A percentile compares a stretch with the other conserved stretches of the same genome.
Conservation (phyloP, 768 basidiomycete species). For the Tylopilus rubrobrunneus region DNA sequence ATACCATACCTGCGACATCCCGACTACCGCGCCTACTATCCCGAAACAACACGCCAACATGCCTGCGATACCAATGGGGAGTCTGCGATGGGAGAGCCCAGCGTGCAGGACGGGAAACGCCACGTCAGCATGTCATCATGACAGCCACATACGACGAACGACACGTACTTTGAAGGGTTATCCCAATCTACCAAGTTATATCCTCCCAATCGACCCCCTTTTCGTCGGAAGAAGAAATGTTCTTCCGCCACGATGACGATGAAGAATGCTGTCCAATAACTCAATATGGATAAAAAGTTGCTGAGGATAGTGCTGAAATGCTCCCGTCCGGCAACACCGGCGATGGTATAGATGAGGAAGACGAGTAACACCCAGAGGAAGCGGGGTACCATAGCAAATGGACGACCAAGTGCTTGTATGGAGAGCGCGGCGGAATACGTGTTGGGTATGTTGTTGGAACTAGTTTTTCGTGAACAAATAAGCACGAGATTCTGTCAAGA, state of each 20-base stretch:
- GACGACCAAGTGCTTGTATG: slow-evolving; percentile 41
- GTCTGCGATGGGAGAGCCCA: slow-evolving; percentile 20
- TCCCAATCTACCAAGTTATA: slow-evolving; percentile 52
- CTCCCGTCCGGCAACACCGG: slow-evolving; percentile 40
- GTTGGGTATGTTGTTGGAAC: slow-evolving; percentile 40
- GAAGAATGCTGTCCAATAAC: slow-evolving; percentile 48
- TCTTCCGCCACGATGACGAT: slow-evolving; percentile 44
- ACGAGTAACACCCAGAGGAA: slow-evolving; percentile 43
- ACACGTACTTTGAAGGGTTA: slow-evolving; percentile 31
- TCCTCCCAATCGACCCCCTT: slow-evolving; percentile 40
- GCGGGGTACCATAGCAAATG: slow-evolving; percentile 41
- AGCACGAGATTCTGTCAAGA: neutral
- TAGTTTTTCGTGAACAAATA: slow-evolving; percentile 5
- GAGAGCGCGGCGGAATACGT: slow-evolving; percentile 47
- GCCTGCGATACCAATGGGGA: slow-evolving; percentile 48
- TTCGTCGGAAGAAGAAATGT: slow-evolving; percentile 44
- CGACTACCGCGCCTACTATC: slow-evolving; percentile 45
- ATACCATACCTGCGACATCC: slow-evolving; percentile 54
- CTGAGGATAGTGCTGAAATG: slow-evolving; percentile 42
- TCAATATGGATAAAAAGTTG: slow-evolving; percentile 41
- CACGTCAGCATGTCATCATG: no score
- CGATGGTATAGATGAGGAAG: slow-evolving; percentile 37
- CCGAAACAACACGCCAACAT: slow-evolving; percentile 45
- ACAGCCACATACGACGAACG: neutral
- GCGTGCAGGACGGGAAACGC: neutral